Evolutionary conservation across 1,284 basidiomycete species (phyloP), one percentile per base, ranked within the genome.

Genomic region (Irpex sp.): DNA sequence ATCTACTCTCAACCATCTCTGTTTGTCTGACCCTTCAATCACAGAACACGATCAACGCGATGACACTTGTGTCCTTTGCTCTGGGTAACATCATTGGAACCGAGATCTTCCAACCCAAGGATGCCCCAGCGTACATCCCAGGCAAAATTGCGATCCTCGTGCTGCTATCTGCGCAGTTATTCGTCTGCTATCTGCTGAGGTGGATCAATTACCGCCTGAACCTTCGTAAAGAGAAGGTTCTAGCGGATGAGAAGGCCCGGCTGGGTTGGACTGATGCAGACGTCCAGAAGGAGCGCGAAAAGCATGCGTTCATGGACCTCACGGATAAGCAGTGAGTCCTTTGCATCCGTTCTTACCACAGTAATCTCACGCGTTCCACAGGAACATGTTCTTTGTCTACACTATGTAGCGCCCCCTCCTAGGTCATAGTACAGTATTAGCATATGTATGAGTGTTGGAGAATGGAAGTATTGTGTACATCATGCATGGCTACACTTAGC

Each of bases 131-230:
- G 19, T 88, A 87, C 70, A 80, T 87, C 49, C 86, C 85, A 0
- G 85, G 85, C 5, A 89, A 89, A 69, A 81, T 83, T 34, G 81
- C 84, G 1, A 85, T 89, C 65, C 79, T 89, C 73, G 78, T 85
- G 1, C 77, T 89, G 11, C 77, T 89, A n/a, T 79, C 75, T 1
- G 75, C 79, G 3, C 85, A 87, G 69, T 72, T 86, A 26, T 75
- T 74, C 15, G 69, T 87, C 15, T 84, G 81, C 6, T 76, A 82
- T 64, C 62, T 84, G 34, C 75, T 88, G 40, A 79, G 85, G 15
- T 83, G 77, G 75, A 80, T 85, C 65, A 88, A 89, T 67, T 51
- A 84, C 4, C 74, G 78, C n/a, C 69, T 86, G 69, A 88, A 89
- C 67, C 73, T 71, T 68, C 79, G 82, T 73, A 88, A 85, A 68